A percentile compares a stretch with the other conserved stretches of the same genome.
Conservation (phyloP, 2,329 filamentous ascomycete genomes). For the Botrytis medusae region DNA sequence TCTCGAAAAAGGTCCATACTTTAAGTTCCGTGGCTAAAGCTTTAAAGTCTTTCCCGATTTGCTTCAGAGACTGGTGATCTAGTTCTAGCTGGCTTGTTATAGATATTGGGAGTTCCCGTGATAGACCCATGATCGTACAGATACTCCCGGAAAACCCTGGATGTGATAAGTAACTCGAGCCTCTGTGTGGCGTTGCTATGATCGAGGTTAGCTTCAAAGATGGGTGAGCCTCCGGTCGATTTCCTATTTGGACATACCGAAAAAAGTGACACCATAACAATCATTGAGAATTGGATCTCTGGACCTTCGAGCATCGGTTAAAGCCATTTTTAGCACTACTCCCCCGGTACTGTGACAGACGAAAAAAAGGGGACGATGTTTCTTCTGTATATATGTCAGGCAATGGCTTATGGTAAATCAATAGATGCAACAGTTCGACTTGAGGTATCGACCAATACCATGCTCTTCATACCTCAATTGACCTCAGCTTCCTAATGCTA, state of each 20-base stretch:
- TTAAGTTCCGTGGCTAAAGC: constrained; percentile 22
- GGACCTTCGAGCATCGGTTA: background rate
- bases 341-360: background rate
- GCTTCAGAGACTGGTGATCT: constrained; percentile 13
- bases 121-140: background rate
- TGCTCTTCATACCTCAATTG: background rate
- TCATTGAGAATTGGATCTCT: background rate
- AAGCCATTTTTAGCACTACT: background rate
- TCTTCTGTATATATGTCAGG: background rate
- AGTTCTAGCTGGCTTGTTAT: constrained; percentile 13
- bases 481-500: background rate
- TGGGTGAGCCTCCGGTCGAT: background rate
- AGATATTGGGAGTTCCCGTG: background rate
- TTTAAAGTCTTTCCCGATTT: constrained; percentile 21
- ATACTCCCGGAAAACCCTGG: background rate
- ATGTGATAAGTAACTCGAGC: background rate
- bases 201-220: background rate
- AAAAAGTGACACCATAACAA: background rate
- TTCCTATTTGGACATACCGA: background rate
- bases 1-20: constrained; percentile 24
- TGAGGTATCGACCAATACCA: background rate
- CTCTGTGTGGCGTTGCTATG: background rate
- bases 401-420: background rate
- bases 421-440: background rate
- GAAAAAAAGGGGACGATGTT: background rate